Evolutionary conservation across 2,329 filamentous ascomycete species (phyloP), one percentile per base, ranked within the genome.

Genomic region (Sarocladiaceae sp.): DNA sequence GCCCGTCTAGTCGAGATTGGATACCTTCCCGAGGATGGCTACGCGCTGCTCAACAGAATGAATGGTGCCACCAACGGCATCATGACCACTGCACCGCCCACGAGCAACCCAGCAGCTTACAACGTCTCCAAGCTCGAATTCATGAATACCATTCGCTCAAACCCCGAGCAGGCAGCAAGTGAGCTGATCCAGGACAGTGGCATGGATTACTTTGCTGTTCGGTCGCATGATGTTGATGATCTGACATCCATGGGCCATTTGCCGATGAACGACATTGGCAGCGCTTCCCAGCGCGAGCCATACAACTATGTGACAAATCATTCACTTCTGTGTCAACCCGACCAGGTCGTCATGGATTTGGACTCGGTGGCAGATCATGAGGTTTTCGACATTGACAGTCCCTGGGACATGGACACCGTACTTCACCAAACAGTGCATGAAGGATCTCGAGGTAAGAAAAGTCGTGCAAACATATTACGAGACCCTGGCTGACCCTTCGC

Each of bases 11-110:
- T 66, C 4, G 31, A 54, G 4, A 51, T 58, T 48, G 63, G 64
- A 2, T 66, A 64, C 48, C 55, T 63, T n/a, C 54, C 59, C 7
- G 54, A 60, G 15, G 52, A 61, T 17, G 59, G 59, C 3, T 13
- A 42, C 3, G 42, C 37, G 3, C 59, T 67, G 26, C 40, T 64
- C 29, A 55, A 59, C 18, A 54, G 53, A 8, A 55, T 67, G 53
- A 53, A 39, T 11, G 50, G 51, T 15, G 62, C 54, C 52, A 57
- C 51, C 26, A 64, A 55, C 42, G 55, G 58, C 28, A 60, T 66
- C 36, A 65, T 66, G 59, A 58, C 61, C 1, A 59, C 60, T 8
- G 44, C 54, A 15, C 28, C 31, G 6, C 25, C 44, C 1, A 50
- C 49, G 25, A 40, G 49, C 6, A 17, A 51, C 39, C 54, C 53